Conservation (phyloP, 1,284 basidiomycete genomes). For the Anthracocystis setariae region DNA sequence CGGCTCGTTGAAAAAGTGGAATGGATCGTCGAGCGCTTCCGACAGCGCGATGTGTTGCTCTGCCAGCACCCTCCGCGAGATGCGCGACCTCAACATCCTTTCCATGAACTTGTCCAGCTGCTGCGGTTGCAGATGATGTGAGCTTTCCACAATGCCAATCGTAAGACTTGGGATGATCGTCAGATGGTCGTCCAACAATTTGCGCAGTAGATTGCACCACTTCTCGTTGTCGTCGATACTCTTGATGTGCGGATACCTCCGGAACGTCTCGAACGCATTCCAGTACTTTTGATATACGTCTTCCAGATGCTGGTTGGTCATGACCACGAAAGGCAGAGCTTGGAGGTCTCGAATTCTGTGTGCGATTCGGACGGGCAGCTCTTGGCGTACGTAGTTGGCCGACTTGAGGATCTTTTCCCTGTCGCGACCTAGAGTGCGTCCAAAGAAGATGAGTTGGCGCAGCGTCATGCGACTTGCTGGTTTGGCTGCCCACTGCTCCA, state of each 20-base stretch:
- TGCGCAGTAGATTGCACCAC: constrained; percentile 79
- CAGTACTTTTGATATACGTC: constrained; percentile 78
- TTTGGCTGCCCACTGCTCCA: constrained; percentile 82
- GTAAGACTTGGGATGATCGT: constrained; percentile 55
- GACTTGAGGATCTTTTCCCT: constrained; percentile 69
- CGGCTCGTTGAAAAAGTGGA: constrained; percentile 57
- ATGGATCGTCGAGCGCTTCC: constrained; percentile 69
- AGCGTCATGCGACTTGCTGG: constrained; percentile 80
- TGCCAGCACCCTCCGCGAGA: constrained; percentile 85
- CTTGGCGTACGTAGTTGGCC: constrained; percentile 87
- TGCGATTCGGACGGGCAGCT: constrained; percentile 85
- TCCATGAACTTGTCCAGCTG: constrained; percentile 86
- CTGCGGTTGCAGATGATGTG: constrained; percentile 81
- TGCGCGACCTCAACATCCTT: constrained; percentile 87
- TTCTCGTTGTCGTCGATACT: constrained; percentile 79
- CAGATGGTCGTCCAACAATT: constrained; percentile 77
- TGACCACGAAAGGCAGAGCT: constrained; percentile 84
- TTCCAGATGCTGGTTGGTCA: constrained; percentile 84
- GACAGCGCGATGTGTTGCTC: constrained; percentile 89
- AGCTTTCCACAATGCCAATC: constrained; percentile 69
- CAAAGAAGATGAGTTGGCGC: constrained; percentile 77
- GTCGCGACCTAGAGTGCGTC: constrained; percentile 51
- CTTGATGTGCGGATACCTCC: constrained; percentile 79
- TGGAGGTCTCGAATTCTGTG: constrained; percentile 88
- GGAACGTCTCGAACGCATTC: constrained; percentile 72